These are phyloP conservation scores for Populus pruinosa DNA, from an alignment of 345 rosid species.

Conservation along the genomic window DNA sequence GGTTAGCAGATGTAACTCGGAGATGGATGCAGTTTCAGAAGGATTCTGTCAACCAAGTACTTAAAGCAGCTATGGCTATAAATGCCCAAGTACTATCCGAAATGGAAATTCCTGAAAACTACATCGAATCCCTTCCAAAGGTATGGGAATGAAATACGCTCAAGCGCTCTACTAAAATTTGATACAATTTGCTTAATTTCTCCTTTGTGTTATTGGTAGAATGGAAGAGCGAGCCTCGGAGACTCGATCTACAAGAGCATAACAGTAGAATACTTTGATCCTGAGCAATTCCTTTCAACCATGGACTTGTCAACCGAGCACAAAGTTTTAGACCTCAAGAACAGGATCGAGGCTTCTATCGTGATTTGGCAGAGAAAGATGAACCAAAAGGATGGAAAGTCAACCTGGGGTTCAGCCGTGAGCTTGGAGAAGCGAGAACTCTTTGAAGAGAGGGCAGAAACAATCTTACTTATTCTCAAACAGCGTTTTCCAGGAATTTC, in stretches of 20 bases:
- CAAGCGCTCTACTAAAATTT: neutral
- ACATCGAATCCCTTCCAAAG: conserved; percentile 91
- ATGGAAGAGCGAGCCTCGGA: conserved; percentile 92
- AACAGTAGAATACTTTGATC: conserved; percentile 80
- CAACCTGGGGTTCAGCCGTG: conserved; percentile 88
- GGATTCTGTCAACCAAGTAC: conserved; percentile 94
- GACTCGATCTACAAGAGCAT: conserved; percentile 84
- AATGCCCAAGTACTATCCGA: conserved; percentile 93
- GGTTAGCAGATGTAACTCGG: conserved; percentile 58
- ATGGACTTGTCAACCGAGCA: conserved; percentile 83
- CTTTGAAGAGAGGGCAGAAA: conserved; percentile 92
- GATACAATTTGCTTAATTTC: neutral
- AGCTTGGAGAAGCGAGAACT: conserved; percentile 93
- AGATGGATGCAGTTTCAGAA: conserved; percentile 75
- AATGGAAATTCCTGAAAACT: conserved; percentile 83
- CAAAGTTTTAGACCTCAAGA: conserved; percentile 77
- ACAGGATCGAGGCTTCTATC: conserved; percentile 88
- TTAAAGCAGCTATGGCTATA: conserved; percentile 94
- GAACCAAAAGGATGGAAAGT: conserved; percentile 68
- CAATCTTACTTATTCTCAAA: conserved; percentile 69
- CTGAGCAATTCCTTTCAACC: conserved; percentile 63
- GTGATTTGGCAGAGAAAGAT: conserved; percentile 90
- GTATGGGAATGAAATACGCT: conserved; percentile 26
- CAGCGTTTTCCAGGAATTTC: conserved; percentile 83
- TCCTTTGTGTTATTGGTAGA: conserved; percentile 33